Evolutionary conservation across 306 rosid species (phyloP).

Genomic region (Cicer chorassanicum): DNA sequence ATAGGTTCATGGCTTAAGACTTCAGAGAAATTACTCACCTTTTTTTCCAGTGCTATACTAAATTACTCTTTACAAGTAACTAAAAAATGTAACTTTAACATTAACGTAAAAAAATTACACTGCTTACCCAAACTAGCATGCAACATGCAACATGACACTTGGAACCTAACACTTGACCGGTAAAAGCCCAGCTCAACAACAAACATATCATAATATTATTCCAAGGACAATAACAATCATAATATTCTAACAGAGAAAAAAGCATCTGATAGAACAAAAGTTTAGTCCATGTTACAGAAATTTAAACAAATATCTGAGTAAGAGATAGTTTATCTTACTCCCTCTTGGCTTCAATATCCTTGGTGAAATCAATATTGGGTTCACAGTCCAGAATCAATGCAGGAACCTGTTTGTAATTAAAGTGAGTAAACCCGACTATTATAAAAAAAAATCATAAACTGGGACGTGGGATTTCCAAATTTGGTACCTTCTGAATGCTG

Average conservation of each 20-base stretch:
- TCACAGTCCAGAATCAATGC: conserved; percentile 97
- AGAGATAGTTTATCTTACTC: conserved; percentile 63
- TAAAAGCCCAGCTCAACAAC: conserved; percentile 23
- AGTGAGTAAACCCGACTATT: conserved; percentile 28
- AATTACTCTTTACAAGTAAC: not conserved
- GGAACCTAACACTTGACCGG: conserved; percentile 8
- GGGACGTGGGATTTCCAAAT: conserved; percentile 20
- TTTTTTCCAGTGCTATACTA: not conserved
- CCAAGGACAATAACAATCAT: conserved; percentile 11
- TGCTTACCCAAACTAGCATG: not conserved
- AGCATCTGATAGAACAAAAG: not conserved
- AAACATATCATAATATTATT: conserved; percentile 4
- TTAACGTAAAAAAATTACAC: not conserved
- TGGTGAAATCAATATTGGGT: conserved; percentile 97
- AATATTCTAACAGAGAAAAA: conserved; percentile 4
- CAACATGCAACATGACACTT: not conserved
- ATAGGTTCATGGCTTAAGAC: not conserved
- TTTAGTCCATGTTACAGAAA: conserved; percentile 17
- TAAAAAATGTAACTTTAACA: not conserved
- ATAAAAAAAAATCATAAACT: conserved; percentile 29
- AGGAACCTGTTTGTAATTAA: conserved; percentile 73
- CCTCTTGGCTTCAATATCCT: conserved; percentile 90
- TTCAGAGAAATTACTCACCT: conserved; percentile 1
- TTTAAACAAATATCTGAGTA: conserved; percentile 32
- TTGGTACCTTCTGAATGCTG: conserved; percentile 88